Evolutionary conservation across 805 yeast species (phyloP), one percentile per base, ranked within the genome.

Genomic region (Saccharomyces jurei): DNA sequence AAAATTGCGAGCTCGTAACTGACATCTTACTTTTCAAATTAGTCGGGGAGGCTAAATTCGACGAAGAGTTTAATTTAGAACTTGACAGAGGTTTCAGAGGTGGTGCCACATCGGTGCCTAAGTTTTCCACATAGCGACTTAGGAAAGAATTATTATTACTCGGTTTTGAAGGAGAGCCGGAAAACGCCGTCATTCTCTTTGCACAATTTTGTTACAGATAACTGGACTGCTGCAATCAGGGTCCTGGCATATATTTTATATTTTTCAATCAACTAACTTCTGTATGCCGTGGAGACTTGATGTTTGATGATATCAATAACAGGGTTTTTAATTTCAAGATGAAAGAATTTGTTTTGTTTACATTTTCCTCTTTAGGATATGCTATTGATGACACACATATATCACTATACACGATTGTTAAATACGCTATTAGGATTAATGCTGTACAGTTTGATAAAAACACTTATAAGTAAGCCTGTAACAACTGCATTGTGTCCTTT

Each of bases 91-190:
- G 61, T 46, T 56, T 59, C 50, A 66, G 52, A 8, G 64, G 58
- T 2, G 22, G 27, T 22, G 53, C 13, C 6, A 54, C 57, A 6
- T 58, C 55, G 21, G 52, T 52, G 13, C 59, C 55, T 8, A 67
- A 28, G 29, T 53, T 67, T 36, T 66, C 60, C 46, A 69, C 53
- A 53, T 70, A 70, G 48, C 70, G 64, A 21, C 62, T 60, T 21
- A 67, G 50, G 50, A 64, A 63, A 13, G 69, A 52, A 48, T 60
- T 61, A 26, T 52, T 54, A 36, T 36, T 36, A 17, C 52, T 54
- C 4, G 59, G 46, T 26, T 59, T 56, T 9, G 51, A 55, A 2
- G 69, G 67, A 11, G 68, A 61, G 8, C 63, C 66, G 9, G 52
- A 27, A 25, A 58, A 48, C 13, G 60, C 55, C 4, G 60, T 48